Evolutionary conservation across 768 basidiomycete genomes (phyloP), one percentile per base, ranked within the genome.

Genomic region (Hemileccinum rubropunctum): DNA sequence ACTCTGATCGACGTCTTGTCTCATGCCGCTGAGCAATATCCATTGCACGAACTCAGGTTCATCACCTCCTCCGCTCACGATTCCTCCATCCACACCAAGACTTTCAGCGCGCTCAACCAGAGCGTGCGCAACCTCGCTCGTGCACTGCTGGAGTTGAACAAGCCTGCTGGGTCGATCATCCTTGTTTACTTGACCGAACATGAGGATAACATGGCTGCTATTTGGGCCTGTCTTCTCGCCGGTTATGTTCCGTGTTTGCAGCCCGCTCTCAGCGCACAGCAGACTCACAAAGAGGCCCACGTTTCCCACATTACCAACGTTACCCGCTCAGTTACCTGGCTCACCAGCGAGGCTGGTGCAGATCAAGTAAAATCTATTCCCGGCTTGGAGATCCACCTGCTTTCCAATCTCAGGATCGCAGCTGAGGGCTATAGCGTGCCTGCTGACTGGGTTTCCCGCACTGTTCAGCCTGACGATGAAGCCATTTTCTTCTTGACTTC

Each of bases 401-500:
- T 66, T n/a, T 58, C 64, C 13, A 50, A 52, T 18, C 51, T 64
- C 5, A 61, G 50, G 36, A 45, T 42, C 48, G 60, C 40, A 54
- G 66, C 58, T 10, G 38, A 54, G 47, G 20, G 47, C 3, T 46
- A 54, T 32, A 45, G 12, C 15, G 28, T 59, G 26, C 14, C 51
- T 3, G 20, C 39, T 32, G 18, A 54, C 30, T 46, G 57, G 65
- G 33, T 45, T 6, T 57, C 47, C 4, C 53, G 57, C 2, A 23
- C 40, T 8, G 41, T 52, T 10, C 57, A 51, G 32, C 56, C 62
- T 6, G 61, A 66, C 14, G 64, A 64, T 21, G 63, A 66, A 26
- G 61, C 63, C 5, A 63, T 66, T n/a, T 35, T 65, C 14, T 65
- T 65, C 51, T 40, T 74, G 43, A 74, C 73, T 12, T 73, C 73